Percentiles rank a stretch among this genome's conserved stretches.
Evolutionary conservation across 495 filamentous ascomycete species (phyloP).

Genomic region (Tuber indicum): DNA sequence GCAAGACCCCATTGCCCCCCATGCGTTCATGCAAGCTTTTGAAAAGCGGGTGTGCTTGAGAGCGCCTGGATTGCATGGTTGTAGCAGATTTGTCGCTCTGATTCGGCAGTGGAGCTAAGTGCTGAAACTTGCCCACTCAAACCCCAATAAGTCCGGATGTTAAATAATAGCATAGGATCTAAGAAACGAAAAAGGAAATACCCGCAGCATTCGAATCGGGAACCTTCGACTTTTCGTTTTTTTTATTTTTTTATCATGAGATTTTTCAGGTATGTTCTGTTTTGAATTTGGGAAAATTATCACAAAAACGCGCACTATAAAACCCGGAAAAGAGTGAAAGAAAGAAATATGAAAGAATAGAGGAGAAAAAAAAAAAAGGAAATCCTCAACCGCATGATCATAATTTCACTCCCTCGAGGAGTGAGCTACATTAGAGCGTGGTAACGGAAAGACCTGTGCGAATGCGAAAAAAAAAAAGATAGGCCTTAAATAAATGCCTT

Average conservation of each 20-base stretch:
- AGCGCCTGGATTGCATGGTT: background rate
- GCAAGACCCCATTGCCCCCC: background rate
- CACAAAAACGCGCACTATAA: background rate
- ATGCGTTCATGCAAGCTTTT: background rate
- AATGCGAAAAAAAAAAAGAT: background rate
- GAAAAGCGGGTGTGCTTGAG: background rate
- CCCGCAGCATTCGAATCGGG: background rate
- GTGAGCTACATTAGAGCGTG: background rate
- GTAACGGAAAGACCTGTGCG: background rate
- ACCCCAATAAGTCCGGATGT: background rate
- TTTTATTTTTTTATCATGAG: background rate
- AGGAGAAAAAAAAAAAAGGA: background rate
- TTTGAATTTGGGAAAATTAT: background rate
- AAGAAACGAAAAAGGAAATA: background rate
- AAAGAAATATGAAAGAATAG: background rate
- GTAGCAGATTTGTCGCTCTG: background rate
- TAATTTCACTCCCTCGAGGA: background rate
- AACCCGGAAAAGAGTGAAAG: background rate
- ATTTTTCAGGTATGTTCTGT: background rate
- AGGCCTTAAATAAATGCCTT: slow-evolving; percentile 1
- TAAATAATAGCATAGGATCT: background rate
- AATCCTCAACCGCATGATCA: background rate
- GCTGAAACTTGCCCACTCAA: background rate
- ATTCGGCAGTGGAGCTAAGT: background rate
- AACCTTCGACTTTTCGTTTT: background rate